Evolutionary conservation across 148 eudicot genomes (phyloP).

Genomic region (Rheum nobile): DNA sequence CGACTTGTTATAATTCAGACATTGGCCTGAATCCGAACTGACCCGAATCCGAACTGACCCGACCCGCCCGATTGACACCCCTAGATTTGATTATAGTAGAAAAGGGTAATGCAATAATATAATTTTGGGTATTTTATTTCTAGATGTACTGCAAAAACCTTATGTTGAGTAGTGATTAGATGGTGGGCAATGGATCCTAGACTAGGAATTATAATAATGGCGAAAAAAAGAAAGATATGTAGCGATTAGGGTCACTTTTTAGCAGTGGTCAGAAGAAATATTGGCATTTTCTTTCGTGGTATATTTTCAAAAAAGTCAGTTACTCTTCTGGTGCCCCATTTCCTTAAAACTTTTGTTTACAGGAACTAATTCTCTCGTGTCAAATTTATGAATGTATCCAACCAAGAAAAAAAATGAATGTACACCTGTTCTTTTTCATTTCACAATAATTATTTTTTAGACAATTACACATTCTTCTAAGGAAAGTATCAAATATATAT

Average conservation of each 20-base stretch:
- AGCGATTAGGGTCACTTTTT: not conserved
- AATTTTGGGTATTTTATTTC: not conserved
- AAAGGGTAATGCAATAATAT: not conserved
- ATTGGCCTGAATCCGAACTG: too few species aligned
- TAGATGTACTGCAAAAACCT: not conserved
- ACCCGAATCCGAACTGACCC: too few species aligned
- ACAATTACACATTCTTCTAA: too few species aligned
- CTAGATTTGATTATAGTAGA: not conserved
- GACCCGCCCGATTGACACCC: too few species aligned
- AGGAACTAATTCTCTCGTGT: not conserved
- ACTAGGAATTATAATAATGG: not conserved
- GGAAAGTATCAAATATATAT: too few species aligned
- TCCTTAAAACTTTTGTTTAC: not conserved
- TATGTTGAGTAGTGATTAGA: not conserved
- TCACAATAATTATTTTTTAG: too few species aligned
- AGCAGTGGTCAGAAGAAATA: not conserved
- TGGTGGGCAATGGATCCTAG: not conserved
- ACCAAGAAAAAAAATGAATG: too few species aligned
- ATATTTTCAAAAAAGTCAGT: not conserved
- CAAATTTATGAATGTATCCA: not conserved
- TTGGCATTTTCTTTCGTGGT: not conserved
- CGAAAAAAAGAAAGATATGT: not conserved
- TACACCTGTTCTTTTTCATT: too few species aligned
- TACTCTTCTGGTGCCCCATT: not conserved
- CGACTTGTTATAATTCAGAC: too few species aligned